Evolutionary conservation across 1,139 yeast species (phyloP), one percentile per base, ranked within the genome.

Genomic region (Kluyveromyces sp.): DNA sequence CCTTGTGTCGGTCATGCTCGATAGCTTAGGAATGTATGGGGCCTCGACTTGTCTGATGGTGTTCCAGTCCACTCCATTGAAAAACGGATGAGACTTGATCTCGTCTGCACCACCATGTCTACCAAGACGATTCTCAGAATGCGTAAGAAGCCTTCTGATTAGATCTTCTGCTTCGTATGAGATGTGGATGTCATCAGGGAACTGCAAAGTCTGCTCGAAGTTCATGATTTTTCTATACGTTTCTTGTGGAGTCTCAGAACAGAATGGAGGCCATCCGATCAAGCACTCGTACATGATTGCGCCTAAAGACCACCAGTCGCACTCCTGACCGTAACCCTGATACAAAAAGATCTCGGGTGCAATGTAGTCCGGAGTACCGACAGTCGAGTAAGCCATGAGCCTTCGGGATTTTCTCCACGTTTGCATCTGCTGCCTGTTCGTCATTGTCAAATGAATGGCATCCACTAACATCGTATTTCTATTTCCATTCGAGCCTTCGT

Each of bases 291-390:
- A 92, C 99, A 92, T 92, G 62, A 92, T 92, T 1, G 97, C 96
- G 22, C 99, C 99, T 34, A 92, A 70, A 3, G 96, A 87, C 98
- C 98, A 92, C 99, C 99, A 92, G 65, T 92, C 99, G 68, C 99
- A 94, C 63, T 92, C 97, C 67, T 89, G 97, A 15, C 98, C 96
- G 65, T 92, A 94, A 2, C 99, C 99, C 69, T 92, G 96, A 59
- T 92, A 94, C 42, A 89, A 73, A 58, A 92, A 94, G 51, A 94
- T 92, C 63, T 92, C 99, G 0, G 99, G 99, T 0, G 98, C 98
- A 65, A 92, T 94, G 64, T 92, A 92, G 65, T 92, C 99, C 0
- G 99, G 99, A 0, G 99, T 92, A 44, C 99, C 99, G 26, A 92
- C 99, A 0, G 98, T 92, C 3, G 96, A 88, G 62, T 92, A 92